Percentiles rank a stretch among this genome's conserved stretches.
phyloP scores from a whole-genome alignment of 768 basidiomycete genomes.

The Boletus reticuloceps region DNA sequence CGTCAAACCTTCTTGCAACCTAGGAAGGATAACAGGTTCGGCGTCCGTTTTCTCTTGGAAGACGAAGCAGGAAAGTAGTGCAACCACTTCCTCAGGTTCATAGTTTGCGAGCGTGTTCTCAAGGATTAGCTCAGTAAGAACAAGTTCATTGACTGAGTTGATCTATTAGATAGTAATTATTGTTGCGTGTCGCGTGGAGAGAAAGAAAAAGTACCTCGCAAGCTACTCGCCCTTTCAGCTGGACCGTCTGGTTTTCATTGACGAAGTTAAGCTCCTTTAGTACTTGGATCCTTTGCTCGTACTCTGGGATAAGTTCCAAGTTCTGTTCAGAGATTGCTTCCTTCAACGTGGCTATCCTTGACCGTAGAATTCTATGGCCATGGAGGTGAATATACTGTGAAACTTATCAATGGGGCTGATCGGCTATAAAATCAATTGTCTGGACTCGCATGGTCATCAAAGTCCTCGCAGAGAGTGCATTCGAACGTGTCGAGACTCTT shows the following conservation, averaged over 20 bases:
- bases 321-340: constrained; percentile 94
- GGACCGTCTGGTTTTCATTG: constrained; percentile 92
- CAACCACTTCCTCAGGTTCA: constrained; percentile 95
- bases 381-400: constrained; percentile 75
- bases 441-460: constrained; percentile 69
- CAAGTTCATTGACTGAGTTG: constrained; percentile 96
- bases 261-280: constrained; percentile 91
- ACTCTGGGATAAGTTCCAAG: constrained; percentile 93
- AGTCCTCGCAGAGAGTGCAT: constrained; percentile 64
- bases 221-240: constrained; percentile 94
- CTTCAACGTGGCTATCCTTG: constrained; percentile 75
- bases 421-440: neutral
- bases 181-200: neutral
- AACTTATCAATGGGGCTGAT: constrained; percentile 8
- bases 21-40: constrained; percentile 78
- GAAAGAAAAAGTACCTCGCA: constrained; percentile 68
- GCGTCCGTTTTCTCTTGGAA: constrained; percentile 98
- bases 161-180: constrained; percentile 53
- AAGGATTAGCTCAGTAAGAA: constrained; percentile 93
- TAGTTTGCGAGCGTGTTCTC: constrained; percentile 91
- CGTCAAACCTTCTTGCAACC: constrained; percentile 76
- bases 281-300: constrained; percentile 90
- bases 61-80: constrained; percentile 92
- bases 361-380: constrained; percentile 67
- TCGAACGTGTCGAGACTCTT: constrained; percentile 40